phyloP scores from a whole-genome alignment of 2,329 filamentous ascomycete species.

The Chrysoporthe puriensis region DNA sequence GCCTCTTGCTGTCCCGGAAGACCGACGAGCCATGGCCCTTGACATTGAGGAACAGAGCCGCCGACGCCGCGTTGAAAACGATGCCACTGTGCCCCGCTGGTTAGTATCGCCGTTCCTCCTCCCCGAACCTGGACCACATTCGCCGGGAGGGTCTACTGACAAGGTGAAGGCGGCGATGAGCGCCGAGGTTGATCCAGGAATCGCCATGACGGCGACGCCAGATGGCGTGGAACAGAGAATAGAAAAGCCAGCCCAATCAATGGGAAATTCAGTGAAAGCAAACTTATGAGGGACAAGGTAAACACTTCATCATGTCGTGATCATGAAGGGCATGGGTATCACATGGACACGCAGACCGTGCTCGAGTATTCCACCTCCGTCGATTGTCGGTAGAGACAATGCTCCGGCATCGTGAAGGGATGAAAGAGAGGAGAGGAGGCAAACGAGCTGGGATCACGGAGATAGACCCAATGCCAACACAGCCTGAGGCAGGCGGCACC shows the following conservation, averaged over 20 bases:
- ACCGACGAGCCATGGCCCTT: constrained; percentile 53
- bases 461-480: constrained; percentile 2
- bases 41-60: constrained; percentile 49
- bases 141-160: constrained; percentile 43
- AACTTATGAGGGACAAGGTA: constrained; percentile 36
- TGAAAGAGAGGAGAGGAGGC: not conserved
- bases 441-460: constrained; percentile 13
- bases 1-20: constrained; percentile 63
- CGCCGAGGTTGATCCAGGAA: constrained; percentile 49
- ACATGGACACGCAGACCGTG: constrained; percentile 32
- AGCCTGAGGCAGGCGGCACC: constrained; percentile 23
- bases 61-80: constrained; percentile 55
- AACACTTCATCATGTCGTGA: constrained; percentile 33
- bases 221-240: constrained; percentile 35
- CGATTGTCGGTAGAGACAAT: constrained; percentile 6
- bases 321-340: constrained; percentile 29
- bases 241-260: constrained; percentile 50
- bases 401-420: not conserved
- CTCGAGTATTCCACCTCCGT: constrained; percentile 13
- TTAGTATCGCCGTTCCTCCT: constrained; percentile 19
- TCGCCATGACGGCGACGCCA: constrained; percentile 47
- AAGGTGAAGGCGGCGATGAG: constrained; percentile 59
- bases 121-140: not conserved
- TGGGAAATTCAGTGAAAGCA: constrained; percentile 42
- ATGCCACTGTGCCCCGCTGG: constrained; percentile 47